Base-by-base conservation (phyloP, 2,329 filamentous ascomycete genomes). In the Alternaria hordeiaustralica region DNA sequence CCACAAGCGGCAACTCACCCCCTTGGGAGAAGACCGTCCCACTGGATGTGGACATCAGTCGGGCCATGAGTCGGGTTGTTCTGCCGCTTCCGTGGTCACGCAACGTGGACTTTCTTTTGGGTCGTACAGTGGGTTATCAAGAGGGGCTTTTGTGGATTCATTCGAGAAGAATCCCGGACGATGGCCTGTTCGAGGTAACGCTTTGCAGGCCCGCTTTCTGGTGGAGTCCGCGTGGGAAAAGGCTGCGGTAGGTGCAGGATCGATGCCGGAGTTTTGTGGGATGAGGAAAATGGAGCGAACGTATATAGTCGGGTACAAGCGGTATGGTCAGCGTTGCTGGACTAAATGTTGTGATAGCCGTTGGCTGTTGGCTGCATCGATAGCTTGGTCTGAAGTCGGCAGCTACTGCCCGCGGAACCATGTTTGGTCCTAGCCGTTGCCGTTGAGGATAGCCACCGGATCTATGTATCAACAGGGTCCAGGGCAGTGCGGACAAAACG, bases 121-220 rank as follows among this genome's bases (percentile, higher is more conserved):
- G 30, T 53, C 20, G 15, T 23, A 25, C 28, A 23, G 30, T 53
- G 49, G 49, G 26, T 55, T 49, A 30, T 15, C 30, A 20, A 45
- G 60, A 49, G 21, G 55, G 25, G 46, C 18, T 20, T 23, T 21
- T 55, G 26, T 26, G 30, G 50, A 44, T 43, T 7, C 36, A 20
- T 43, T 49, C 41, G 12, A 33, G 47, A 26, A 30, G 25, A 25
- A 49, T 60, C 13, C 30, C 58, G 46, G 61, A 55, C 18, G 53
- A 55, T 9, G 23, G 21, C 43, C 51, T 49, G 36, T 64, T 61
- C 47, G 41, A 25, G 58, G 23, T 13, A 58, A 41, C 54, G 45
- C 20, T 46, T 54, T 20, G 30, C 13, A 36, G 62, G 45, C 44
- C 54, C 33, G 49, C 45, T 49, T 58, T 30, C 23, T 50, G 28